Conservation (phyloP, 1,284 basidiomycete species). For the Puccinia triticina region DNA sequence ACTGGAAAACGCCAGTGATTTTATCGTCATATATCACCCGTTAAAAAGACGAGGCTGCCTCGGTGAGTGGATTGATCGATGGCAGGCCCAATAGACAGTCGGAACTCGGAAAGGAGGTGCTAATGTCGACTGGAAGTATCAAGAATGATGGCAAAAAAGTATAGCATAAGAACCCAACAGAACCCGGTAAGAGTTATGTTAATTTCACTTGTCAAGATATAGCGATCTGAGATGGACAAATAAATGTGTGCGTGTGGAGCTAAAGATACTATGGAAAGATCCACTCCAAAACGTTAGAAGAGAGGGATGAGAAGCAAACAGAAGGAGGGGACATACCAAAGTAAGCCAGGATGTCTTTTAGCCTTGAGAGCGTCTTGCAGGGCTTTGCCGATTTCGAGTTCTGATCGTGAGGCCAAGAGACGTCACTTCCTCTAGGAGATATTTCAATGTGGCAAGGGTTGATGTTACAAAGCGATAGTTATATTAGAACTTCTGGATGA, state of each 20-base stretch:
- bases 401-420: not conserved
- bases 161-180: not conserved
- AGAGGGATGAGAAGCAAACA: slow-evolving; percentile 4
- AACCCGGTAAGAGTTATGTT: not conserved
- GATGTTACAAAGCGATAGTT: not conserved
- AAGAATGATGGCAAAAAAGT: not conserved
- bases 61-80: not conserved
- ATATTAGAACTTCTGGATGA: not conserved
- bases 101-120: not conserved
- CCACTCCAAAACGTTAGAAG: not conserved
- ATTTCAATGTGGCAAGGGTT: not conserved
- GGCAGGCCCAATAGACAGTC: not conserved
- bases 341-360: not conserved
- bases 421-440: not conserved
- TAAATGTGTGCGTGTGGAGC: not conserved
- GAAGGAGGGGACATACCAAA: not conserved
- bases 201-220: slow-evolving; percentile 2
- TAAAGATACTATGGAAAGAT: not conserved
- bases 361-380: too few species aligned
- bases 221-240: slow-evolving; percentile 15
- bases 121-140: not conserved
- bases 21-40: too few species aligned
- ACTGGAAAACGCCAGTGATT: too few species aligned
- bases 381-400: not conserved
- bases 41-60: not conserved